phyloP scores from a whole-genome alignment of 2,329 filamentous ascomycete genomes.

The Bipolaris sorokiniana region DNA sequence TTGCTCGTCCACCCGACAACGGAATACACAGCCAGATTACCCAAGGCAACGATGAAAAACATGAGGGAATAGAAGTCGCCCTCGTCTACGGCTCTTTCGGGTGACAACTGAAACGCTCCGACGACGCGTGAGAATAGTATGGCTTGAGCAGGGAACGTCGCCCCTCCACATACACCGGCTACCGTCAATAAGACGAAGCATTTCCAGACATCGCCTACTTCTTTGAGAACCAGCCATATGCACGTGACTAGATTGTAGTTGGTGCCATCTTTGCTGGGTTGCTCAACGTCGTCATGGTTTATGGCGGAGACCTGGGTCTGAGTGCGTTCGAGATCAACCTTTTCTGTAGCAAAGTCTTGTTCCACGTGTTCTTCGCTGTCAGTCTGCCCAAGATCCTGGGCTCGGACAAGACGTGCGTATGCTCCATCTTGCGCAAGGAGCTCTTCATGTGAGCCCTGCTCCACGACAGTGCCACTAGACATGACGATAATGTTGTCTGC shows the following conservation, averaged over 20 bases:
- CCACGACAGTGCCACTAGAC: conserved; percentile 77
- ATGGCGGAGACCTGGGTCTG: conserved; percentile 37
- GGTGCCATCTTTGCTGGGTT: conserved; percentile 28
- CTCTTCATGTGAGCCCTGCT: conserved; percentile 86
- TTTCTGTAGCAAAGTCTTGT: conserved; percentile 26
- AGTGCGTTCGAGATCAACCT: conserved; percentile 32
- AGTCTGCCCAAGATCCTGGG: conserved; percentile 54
- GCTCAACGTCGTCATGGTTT: conserved; percentile 29
- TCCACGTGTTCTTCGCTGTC: conserved; percentile 23
- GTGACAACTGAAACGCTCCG: conserved; percentile 54
- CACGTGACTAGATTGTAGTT: conserved; percentile 40
- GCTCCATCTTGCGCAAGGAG: conserved; percentile 75
- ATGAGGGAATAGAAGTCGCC: conserved; percentile 62
- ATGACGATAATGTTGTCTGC: conserved; percentile 97
- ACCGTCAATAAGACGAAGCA: conserved; percentile 35
- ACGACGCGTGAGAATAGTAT: conserved; percentile 59
- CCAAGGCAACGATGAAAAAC: conserved; percentile 62
- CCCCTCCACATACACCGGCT: conserved; percentile 47
- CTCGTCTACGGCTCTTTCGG: conserved; percentile 47
- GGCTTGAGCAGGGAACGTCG: conserved; percentile 56
- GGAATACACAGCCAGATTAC: conserved; percentile 54
- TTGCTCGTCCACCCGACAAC: conserved; percentile 55
- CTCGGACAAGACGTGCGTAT: conserved; percentile 71
- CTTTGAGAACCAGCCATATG: conserved; percentile 37
- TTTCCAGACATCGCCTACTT: conserved; percentile 49